Percentiles rank a stretch among this genome's conserved stretches.
Conservation (phyloP, 805 yeast genomes). For the Ogataea nakhonphanomensis region DNA sequence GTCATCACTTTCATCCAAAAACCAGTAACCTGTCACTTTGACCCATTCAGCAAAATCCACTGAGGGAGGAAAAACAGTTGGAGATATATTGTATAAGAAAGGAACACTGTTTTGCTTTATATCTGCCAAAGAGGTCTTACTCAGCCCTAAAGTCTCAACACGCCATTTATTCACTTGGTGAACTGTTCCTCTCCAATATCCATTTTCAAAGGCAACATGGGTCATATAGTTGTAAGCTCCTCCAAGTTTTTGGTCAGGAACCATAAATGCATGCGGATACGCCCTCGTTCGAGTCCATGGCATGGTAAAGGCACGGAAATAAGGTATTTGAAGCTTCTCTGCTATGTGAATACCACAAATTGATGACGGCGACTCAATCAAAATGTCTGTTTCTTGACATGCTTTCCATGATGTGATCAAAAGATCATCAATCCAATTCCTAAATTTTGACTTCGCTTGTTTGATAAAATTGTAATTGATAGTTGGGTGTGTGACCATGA, state of each 20-base stretch:
- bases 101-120: constrained; percentile 81
- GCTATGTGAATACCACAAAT: constrained; percentile 96
- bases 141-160: constrained; percentile 57
- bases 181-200: constrained; percentile 90
- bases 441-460: constrained; percentile 78
- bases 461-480: constrained; percentile 77
- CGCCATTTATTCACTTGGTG: constrained; percentile 90
- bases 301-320: constrained; percentile 95
- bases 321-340: constrained; percentile 85
- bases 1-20: constrained; percentile 51
- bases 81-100: constrained; percentile 84
- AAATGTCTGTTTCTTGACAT: constrained; percentile 74
- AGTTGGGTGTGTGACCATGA: constrained; percentile 89
- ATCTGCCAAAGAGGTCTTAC: constrained; percentile 63
- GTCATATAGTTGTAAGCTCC: constrained; percentile 92
- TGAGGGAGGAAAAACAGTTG: constrained; percentile 85
- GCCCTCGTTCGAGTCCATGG: constrained; percentile 97
- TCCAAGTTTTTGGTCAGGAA: constrained; percentile 89
- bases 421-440: constrained; percentile 79
- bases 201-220: constrained; percentile 87
- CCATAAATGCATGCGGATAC: constrained; percentile 94
- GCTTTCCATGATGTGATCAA: constrained; percentile 79
- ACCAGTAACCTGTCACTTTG: constrained; percentile 96
- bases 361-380: constrained; percentile 94
- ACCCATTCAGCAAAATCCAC: constrained; percentile 95